A percentile compares a stretch with the other conserved stretches of the same genome.
These are phyloP conservation scores for Pluteus cervinus DNA, from an alignment of 768 basidiomycete genomes.

Conservation along the genomic window DNA sequence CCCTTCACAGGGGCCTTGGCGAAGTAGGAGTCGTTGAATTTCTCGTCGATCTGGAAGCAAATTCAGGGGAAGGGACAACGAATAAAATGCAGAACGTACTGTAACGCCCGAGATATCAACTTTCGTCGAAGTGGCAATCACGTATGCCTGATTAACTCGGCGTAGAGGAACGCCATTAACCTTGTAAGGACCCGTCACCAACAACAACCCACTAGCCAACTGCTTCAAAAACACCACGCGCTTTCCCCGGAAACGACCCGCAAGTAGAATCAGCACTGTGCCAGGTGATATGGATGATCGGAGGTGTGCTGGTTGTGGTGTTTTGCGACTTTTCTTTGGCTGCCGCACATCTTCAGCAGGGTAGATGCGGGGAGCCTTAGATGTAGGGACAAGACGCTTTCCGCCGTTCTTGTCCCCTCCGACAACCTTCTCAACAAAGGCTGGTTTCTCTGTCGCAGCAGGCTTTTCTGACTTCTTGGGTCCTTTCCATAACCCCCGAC, in stretches of 20 bases:
- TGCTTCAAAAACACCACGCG: constrained; percentile 98
- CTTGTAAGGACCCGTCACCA: constrained; percentile 98
- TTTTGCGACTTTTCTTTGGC: constrained; percentile 91
- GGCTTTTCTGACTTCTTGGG: constrained; percentile 70
- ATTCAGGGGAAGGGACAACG: constrained; percentile 4
- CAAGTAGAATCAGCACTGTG: constrained; percentile 91
- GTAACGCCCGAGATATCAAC: constrained; percentile 71
- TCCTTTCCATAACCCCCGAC: constrained; percentile 83
- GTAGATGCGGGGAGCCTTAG: constrained; percentile 88
- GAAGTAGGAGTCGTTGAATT: constrained; percentile 94
- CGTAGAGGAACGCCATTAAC: constrained; percentile 97
- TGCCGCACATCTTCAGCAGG: constrained; percentile 90
- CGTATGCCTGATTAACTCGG: constrained; percentile 98
- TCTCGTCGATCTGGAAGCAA: constrained; percentile 63
- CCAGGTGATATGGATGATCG: constrained; percentile 90
- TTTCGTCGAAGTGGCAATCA: constrained; percentile 96
- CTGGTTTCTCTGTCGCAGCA: constrained; percentile 49
- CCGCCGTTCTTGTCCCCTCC: constrained; percentile 89
- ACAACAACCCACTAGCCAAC: constrained; percentile 82
- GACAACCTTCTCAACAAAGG: constrained; percentile 72
- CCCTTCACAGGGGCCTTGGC: constrained; percentile 69
- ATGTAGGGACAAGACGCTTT: constrained; percentile 80
- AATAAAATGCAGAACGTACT: constrained; percentile 37
- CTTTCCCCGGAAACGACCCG: constrained; percentile 97
- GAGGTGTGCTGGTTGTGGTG: constrained; percentile 68